phyloP scores from a whole-genome alignment of 257 asterid species.

The Cruciata laevipes region DNA sequence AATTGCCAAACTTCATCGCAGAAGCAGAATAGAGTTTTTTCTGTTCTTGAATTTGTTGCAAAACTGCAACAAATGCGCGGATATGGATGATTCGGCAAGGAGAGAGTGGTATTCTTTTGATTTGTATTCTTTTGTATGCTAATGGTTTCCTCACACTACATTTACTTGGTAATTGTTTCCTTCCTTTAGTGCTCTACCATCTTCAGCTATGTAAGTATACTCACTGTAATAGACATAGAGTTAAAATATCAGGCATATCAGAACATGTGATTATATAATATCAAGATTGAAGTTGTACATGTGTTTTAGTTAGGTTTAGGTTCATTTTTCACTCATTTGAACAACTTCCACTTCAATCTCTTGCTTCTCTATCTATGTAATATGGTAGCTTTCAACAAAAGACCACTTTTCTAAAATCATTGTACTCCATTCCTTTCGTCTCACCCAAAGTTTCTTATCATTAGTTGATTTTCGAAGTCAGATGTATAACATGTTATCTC shows the following conservation, averaged over 20 bases:
- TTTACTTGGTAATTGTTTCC: background rate
- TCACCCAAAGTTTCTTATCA: too few relatives aligned
- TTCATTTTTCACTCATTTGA: background rate
- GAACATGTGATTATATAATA: background rate
- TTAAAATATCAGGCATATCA: background rate
- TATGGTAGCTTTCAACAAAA: background rate
- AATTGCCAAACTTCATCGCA: slow-evolving; percentile 74
- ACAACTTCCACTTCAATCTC: background rate
- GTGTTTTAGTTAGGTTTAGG: background rate
- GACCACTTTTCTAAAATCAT: too few relatives aligned
- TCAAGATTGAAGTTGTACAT: background rate
- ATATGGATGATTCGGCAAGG: slow-evolving; percentile 6
- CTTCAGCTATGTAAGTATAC: background rate
- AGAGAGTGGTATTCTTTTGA: slow-evolving; percentile 7
- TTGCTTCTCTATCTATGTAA: background rate
- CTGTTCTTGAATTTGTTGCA: slow-evolving; percentile 9
- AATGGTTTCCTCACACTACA: slow-evolving; percentile 1
- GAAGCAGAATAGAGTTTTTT: slow-evolving; percentile 42
- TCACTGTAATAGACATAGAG: background rate
- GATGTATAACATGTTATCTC: too few relatives aligned
- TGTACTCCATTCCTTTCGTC: too few relatives aligned
- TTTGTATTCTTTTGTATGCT: slow-evolving; percentile 21
- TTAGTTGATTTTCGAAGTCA: too few relatives aligned
- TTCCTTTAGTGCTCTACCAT: background rate
- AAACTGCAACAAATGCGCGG: background rate